Base-by-base conservation (phyloP, 768 basidiomycete genomes). In the Naganishia vaughanmartiniae region DNA sequence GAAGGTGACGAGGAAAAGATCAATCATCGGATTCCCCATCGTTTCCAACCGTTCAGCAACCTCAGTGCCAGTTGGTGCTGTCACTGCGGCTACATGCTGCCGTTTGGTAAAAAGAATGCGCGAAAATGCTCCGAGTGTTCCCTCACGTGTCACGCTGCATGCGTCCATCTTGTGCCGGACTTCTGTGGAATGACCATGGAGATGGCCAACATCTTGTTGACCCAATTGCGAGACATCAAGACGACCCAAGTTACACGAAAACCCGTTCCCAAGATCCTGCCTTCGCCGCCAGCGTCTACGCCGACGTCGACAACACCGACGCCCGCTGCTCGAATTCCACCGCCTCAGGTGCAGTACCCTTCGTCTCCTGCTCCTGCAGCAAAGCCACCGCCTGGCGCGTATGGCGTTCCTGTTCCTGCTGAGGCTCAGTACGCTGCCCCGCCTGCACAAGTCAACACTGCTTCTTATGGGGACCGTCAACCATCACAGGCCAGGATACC, bases 141-240 rank as follows among this genome's bases (percentile, higher is more conserved):
- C 77, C 89, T 98, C 75, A 97, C 95, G 55, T 97, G 93, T 76
- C 96, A 99, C 82, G 93, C 92, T 24, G 91, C 93, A 73, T 99
- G 96, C 83, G 91, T 93, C 0, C 96, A 99, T 81, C 87, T 98
- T 69, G 96, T 99, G 48, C 96, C 96, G 70, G 95, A 99, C 82
- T 98, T 99, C 82, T 99, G 96, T 77, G 96, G 96, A 53, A 97
- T 99, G 94, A 93, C 93, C 45, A 98, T 98, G 95, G 95, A 97
- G 82, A 95, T 92, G 45, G 95, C 96, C 57, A 97, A 97, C 80
- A 88, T 89, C 76, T 85, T 99, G 24, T 86, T 99, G 63, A 87
- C 89, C 63, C 90, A 93, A 81, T 89, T 91, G 86, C 89, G 90
- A 66, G 90, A 92, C 77, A 96, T 96, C 83, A 94, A 97, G 76